Base-by-base conservation (phyloP, 1,139 yeast species). In the Pichia sp. region DNA sequence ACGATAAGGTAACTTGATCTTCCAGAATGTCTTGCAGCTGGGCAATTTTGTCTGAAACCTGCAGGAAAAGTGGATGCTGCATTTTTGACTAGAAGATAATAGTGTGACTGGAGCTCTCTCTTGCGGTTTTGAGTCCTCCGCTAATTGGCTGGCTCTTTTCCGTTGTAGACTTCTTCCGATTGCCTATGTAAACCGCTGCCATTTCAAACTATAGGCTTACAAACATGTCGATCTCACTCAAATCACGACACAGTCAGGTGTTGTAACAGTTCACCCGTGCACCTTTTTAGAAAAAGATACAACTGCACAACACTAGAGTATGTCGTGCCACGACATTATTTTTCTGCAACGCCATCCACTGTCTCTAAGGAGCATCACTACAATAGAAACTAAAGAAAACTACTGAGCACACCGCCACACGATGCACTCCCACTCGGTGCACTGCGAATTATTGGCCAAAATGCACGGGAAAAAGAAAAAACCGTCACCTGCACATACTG, bases 1-100 rank as follows among this genome's bases (percentile, higher is more conserved):
- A 54, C 23, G 38, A 15, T 46, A 46, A 31, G 5, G 41, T 8
- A 19, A 8, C 6, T 8, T 44, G 31, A 26, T 46, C 49, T 8
- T 46, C 49, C 8, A 46, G 32, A 26, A 4, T 52, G 53, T 23
- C 49, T 23, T 31, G 49, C 42, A 15, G 34, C 34, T 10, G 52
- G 5, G 15, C 23, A 32, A 29, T 40, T 11, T 29, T 43, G 44
- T 48, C n/a, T n/a, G 31, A 8, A 8, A 40, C 32, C 30, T 46
- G 54, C 41, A 31, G 13, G 7, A 42, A 47, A 13, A 44, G 13
- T 5, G 38, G 38, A 10, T 34, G 38, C 38, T 3, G n/a, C 38
- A 34, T 34, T 34, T 23, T 23, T 23, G 7, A 5, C 29, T 26
- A 26, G 7, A 26, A 26, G 29, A 26, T 26, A 5, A 26, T 26